These are phyloP conservation scores for Fistulinella prunicolor DNA, from an alignment of 768 basidiomycete genomes.

Conservation along the genomic window DNA sequence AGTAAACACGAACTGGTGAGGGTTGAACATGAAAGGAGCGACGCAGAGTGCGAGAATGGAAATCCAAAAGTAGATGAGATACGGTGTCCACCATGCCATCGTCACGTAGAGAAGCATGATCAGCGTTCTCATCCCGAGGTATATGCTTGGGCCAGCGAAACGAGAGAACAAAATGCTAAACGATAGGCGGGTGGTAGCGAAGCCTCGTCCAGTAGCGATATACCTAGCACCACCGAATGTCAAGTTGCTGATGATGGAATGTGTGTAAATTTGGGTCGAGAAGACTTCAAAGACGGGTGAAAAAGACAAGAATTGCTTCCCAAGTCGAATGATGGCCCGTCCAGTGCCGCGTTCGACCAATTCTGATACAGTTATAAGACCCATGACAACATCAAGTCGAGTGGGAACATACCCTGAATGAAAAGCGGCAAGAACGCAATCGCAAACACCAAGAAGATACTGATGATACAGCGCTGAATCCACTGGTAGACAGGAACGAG, in stretches of 20 bases:
- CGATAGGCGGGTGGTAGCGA: slow-evolving; percentile 92
- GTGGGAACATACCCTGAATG: slow-evolving; percentile 70
- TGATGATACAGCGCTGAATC: slow-evolving; percentile 96
- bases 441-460: slow-evolving; percentile 98
- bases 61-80: slow-evolving; percentile 97
- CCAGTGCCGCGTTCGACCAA: slow-evolving; percentile 92
- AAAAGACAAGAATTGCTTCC: slow-evolving; percentile 91
- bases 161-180: slow-evolving; percentile 97
- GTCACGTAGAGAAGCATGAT: slow-evolving; percentile 94
- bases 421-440: slow-evolving; percentile 94
- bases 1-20: slow-evolving; percentile 97
- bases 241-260: slow-evolving; percentile 95
- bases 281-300: slow-evolving; percentile 98
- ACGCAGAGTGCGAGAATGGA: slow-evolving; percentile 90
- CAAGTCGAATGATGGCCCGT: slow-evolving; percentile 86
- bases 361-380: slow-evolving; percentile 47
- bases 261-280: slow-evolving; percentile 96
- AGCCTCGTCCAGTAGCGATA: slow-evolving; percentile 98
- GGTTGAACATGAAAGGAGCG: slow-evolving; percentile 98
- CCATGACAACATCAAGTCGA: slow-evolving; percentile 6
- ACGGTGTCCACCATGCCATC: slow-evolving; percentile 86
- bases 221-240: slow-evolving; percentile 98
- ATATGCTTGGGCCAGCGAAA: slow-evolving; percentile 98
- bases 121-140: slow-evolving; percentile 91
- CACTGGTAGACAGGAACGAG: slow-evolving; percentile 90